Percentiles rank a stretch among this genome's conserved stretches.
These are phyloP conservation scores for Tolypocladium tundrense DNA, from an alignment of 2,329 filamentous ascomycete genomes.

Conservation along the genomic window DNA sequence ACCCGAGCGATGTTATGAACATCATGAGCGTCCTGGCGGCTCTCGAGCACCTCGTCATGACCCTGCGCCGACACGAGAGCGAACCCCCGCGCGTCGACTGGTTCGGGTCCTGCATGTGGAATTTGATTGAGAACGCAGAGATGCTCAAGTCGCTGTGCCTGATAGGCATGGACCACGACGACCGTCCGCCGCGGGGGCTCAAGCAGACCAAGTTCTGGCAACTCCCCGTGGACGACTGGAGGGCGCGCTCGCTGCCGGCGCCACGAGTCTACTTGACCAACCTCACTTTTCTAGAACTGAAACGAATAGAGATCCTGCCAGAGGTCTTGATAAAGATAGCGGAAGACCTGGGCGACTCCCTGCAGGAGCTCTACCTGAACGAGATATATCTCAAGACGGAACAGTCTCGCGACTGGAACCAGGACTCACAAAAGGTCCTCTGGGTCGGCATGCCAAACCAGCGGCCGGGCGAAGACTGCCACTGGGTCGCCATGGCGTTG, in stretches of 20 bases:
- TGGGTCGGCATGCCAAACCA: slow-evolving; percentile 37
- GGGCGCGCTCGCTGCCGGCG: slow-evolving; percentile 25
- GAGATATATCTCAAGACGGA: slow-evolving; percentile 33
- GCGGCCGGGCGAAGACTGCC: slow-evolving; percentile 22
- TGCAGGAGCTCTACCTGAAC: slow-evolving; percentile 35
- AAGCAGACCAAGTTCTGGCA: slow-evolving; percentile 28
- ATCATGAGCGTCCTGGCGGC: slow-evolving; percentile 30
- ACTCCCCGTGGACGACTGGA: slow-evolving; percentile 27
- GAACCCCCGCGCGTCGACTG: slow-evolving; percentile 20
- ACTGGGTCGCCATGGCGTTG: slow-evolving; percentile 32
- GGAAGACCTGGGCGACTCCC: slow-evolving; percentile 24
- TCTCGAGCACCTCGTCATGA: slow-evolving; percentile 35
- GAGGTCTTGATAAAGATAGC: slow-evolving; percentile 22
- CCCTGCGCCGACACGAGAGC: slow-evolving; percentile 33
- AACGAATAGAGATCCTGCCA: slow-evolving; percentile 27
- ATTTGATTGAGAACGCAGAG: slow-evolving; percentile 33
- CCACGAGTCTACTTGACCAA: slow-evolving; percentile 24
- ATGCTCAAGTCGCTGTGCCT: slow-evolving; percentile 36
- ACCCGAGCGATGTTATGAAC: slow-evolving; percentile 39
- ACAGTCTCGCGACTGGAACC: slow-evolving; percentile 22
- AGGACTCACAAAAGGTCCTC: slow-evolving; percentile 23
- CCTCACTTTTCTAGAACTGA: slow-evolving; percentile 33
- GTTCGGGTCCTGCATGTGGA: slow-evolving; percentile 38
- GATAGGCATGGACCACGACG: slow-evolving; percentile 32
- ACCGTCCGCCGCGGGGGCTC: slow-evolving; percentile 23